phyloP scores from a whole-genome alignment of 2,329 filamentous ascomycete genomes.

The Fusarium sp. region DNA sequence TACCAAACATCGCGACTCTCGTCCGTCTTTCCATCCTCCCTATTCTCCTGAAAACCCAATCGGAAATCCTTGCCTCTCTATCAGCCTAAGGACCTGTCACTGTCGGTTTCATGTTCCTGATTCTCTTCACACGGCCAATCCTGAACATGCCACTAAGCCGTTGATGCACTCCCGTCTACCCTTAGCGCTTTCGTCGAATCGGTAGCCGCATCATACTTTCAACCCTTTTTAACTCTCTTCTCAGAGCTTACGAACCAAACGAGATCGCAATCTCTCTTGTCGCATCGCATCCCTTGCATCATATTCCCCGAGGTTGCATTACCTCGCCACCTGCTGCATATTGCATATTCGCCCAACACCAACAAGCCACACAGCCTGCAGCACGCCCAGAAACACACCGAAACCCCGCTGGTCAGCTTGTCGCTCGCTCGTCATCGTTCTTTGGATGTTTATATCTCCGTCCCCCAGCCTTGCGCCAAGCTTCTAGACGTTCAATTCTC shows the following conservation, averaged over 20 bases:
- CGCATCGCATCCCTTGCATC: constrained; percentile 29
- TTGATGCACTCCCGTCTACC: constrained; percentile 36
- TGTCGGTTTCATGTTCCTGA: constrained; percentile 38
- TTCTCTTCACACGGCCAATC: constrained; percentile 27
- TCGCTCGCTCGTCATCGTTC: constrained; percentile 30
- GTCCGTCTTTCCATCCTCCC: background rate
- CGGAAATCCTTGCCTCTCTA: constrained; percentile 6
- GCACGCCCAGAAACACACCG: constrained; percentile 25
- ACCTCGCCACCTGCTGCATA: constrained; percentile 26
- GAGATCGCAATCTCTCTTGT: constrained; percentile 27
- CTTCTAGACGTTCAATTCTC: constrained; percentile 6
- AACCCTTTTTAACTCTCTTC: constrained; percentile 9
- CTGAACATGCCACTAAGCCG: constrained; percentile 39
- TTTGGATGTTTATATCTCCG: constrained; percentile 26
- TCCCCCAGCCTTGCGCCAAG: constrained; percentile 31
- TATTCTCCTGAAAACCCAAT: constrained; percentile 1
- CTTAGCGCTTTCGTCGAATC: constrained; percentile 19
- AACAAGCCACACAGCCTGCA: constrained; percentile 36
- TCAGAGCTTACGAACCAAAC: constrained; percentile 2
- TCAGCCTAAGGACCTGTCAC: constrained; percentile 1
- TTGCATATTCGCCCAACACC: constrained; percentile 26
- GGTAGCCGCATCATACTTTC: background rate
- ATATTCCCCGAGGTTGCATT: constrained; percentile 31
- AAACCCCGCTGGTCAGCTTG: constrained; percentile 42
- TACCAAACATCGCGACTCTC: background rate